Conservation (phyloP, 768 basidiomycete species). For the Tricholoma saponaceum region DNA sequence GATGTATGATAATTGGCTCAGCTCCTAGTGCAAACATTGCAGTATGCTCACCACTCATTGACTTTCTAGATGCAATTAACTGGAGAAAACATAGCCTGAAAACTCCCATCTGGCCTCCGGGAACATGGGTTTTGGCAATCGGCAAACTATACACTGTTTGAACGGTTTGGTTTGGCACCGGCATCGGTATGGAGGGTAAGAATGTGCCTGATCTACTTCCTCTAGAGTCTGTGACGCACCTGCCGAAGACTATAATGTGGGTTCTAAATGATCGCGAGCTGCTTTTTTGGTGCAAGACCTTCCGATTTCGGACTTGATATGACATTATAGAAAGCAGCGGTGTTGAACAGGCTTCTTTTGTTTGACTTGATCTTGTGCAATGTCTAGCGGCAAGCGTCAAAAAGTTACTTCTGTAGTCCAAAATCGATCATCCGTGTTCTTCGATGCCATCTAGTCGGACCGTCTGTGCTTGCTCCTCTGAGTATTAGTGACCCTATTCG, state of each 20-base stretch:
- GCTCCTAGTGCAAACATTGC: too few relatives aligned
- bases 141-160: not conserved
- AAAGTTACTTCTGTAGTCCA: conserved; percentile 20
- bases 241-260: conserved; percentile 7
- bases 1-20: not conserved
- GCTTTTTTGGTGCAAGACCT: conserved; percentile 10
- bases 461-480: conserved; percentile 5
- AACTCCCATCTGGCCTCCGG: not conserved
- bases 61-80: not conserved
- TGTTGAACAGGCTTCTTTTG: conserved; percentile 12
- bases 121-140: not conserved
- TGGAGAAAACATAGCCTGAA: not conserved
- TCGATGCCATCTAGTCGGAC: conserved; percentile 14
- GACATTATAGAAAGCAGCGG: conserved; percentile 12
- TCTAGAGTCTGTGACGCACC: conserved; percentile 1
- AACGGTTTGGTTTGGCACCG: not conserved
- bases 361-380: conserved; percentile 13
- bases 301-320: conserved; percentile 11
- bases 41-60: too few relatives aligned
- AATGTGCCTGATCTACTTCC: conserved; percentile 16
- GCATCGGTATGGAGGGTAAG: not conserved
- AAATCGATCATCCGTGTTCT: conserved; percentile 16
- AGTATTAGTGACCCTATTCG: conserved; percentile 4
- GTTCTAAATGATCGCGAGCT: conserved; percentile 14
- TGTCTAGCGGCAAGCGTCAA: conserved; percentile 21